Evolutionary conservation across 139 green algal genomes (phyloP).

Genomic region (Closterium sp.): DNA sequence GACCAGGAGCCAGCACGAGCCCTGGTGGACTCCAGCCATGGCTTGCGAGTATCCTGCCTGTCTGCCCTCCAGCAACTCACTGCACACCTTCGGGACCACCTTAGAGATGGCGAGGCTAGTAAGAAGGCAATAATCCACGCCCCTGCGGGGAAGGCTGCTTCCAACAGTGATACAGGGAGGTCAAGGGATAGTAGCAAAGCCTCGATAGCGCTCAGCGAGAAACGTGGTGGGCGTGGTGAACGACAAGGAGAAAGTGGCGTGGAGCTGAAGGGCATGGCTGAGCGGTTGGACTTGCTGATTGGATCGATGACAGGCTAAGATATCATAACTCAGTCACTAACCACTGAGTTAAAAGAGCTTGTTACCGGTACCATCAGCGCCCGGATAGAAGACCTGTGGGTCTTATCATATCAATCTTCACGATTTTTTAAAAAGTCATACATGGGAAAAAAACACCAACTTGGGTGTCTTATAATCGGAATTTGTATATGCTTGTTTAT

Average conservation of each 20-base stretch:
- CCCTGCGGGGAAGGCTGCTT: background rate
- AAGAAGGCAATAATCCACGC: background rate
- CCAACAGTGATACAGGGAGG: background rate
- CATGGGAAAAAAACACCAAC: too few species aligned
- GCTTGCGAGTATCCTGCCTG: background rate
- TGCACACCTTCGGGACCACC: background rate
- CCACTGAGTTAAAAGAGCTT: too few species aligned
- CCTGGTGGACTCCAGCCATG: background rate
- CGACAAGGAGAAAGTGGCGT: background rate
- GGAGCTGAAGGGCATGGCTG: background rate
- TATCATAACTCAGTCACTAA: too few species aligned
- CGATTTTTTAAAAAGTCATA: too few species aligned
- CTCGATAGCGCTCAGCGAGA: background rate
- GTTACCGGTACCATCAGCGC: too few species aligned
- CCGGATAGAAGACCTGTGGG: too few species aligned
- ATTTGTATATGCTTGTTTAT: too few species aligned
- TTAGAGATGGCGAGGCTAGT: background rate
- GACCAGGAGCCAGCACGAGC: background rate
- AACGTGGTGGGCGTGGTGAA: background rate
- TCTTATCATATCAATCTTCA: too few species aligned
- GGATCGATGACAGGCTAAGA: background rate
- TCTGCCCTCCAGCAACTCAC: background rate
- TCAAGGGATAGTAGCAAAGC: background rate
- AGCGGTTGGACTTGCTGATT: background rate
- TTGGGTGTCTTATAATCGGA: too few species aligned